Base-by-base conservation (phyloP, 352 stramenopile species). In the Pythium myriotylum region DNA sequence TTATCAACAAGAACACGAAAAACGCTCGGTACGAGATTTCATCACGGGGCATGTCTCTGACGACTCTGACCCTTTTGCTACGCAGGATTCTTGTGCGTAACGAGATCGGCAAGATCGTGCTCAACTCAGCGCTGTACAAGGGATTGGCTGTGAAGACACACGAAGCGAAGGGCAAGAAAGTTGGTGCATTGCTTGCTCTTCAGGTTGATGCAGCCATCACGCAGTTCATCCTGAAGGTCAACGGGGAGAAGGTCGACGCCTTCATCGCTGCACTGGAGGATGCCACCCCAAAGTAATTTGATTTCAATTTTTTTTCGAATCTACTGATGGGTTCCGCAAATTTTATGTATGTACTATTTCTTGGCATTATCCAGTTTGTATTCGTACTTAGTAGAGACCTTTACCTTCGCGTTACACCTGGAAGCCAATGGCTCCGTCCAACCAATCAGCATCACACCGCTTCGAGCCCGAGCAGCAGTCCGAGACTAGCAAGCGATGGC, bases 61-160 rank as follows among this genome's bases (percentile, higher is more conserved):
- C 48, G 42, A 9, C 19, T 20, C 12, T 48, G 2, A 12, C 12
- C 29, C 14, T 22, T 46, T 33, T 2, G 20, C 17, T 59, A 0
- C 4, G 6, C 23, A 90, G 86, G 2, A 88, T 95, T 53, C 61
- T 95, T 22, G 74, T 92, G 39, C 84, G 86, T 41, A 94, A 95
- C 43, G 68, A 88, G 62, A 95, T 94, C 50, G 86, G 86, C 62
- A 95, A 94, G 77, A 84, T 95, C 59, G 84, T 95, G 54, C 50
- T 95, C 54, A 95, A 95, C 64, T 71, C 86, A 27, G 69, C 75
- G 23, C 55, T 95, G 47, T 95, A 93, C 76, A 92, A 91, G 55
- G 86, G 84, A 26, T 73, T 95, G 60, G 66, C 46, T 29, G 59
- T 93, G 43, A 81, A 74, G 61, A 61, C 73, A 1, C 77, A 91